Evolutionary conservation across 257 asterid species (phyloP).

Genomic region (Rehmannia glutinosa): DNA sequence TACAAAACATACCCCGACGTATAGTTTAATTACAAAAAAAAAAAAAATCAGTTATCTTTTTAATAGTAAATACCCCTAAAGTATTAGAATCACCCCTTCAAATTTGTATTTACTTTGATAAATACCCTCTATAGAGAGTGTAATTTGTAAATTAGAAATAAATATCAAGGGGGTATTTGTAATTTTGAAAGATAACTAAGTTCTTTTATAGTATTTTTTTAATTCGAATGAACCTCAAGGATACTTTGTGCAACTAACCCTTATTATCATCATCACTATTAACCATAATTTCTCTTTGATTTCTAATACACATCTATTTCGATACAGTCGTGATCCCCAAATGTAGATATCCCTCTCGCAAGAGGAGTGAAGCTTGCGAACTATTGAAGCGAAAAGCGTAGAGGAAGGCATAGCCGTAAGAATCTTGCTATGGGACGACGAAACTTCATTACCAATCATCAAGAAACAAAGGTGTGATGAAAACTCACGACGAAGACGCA

Average conservation of each 20-base stretch:
- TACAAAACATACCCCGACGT: neutral
- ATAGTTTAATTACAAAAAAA: neutral
- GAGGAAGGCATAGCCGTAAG: constrained; percentile 85
- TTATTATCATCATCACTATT: too few relatives aligned
- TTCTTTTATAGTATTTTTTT: too few relatives aligned
- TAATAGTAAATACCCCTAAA: too few relatives aligned
- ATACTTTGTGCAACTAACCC: too few relatives aligned
- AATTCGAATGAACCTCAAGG: too few relatives aligned
- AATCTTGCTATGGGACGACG: constrained; percentile 82
- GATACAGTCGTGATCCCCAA: constrained; percentile 53
- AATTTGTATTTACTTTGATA: too few relatives aligned
- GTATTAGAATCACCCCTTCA: too few relatives aligned
- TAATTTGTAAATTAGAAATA: too few relatives aligned
- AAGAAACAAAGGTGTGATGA: constrained; percentile 86
- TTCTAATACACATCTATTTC: neutral
- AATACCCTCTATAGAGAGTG: too few relatives aligned
- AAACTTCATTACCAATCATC: constrained; percentile 72
- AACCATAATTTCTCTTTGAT: neutral
- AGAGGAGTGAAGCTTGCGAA: constrained; percentile 74
- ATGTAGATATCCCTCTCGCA: constrained; percentile 68
- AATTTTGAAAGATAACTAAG: too few relatives aligned
- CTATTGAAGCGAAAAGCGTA: constrained; percentile 67
- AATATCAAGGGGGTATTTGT: too few relatives aligned
- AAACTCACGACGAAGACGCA: constrained; percentile 78
- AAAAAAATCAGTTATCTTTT: neutral